These are phyloP conservation scores for Saussurea involucrata DNA, from an alignment of 129 eudicot genomes.

Conservation along the genomic window DNA sequence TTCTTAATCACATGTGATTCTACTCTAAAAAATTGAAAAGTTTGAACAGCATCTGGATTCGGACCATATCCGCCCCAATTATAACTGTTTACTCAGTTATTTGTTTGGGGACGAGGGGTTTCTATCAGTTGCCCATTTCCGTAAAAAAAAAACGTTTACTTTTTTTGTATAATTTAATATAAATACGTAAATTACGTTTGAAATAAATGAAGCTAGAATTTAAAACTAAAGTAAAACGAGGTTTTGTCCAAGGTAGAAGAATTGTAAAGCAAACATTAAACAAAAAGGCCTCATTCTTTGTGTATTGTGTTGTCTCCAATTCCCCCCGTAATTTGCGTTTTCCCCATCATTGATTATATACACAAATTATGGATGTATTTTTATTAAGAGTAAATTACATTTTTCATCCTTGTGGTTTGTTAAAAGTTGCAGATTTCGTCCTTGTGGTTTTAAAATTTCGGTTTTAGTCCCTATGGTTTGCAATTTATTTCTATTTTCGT, in stretches of 20 bases:
- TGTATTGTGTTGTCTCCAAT: background rate
- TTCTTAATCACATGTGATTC: background rate
- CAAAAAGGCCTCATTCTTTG: background rate
- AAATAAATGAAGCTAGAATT: background rate
- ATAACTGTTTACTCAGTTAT: background rate
- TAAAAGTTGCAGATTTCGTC: too few relatives aligned
- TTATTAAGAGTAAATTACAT: too few relatives aligned
- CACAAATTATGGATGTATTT: background rate
- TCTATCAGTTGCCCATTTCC: background rate
- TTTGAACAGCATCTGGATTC: background rate
- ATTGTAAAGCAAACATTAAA: background rate
- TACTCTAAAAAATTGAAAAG: too few relatives aligned
- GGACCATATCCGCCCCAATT: background rate
- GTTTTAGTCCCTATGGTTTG: too few relatives aligned
- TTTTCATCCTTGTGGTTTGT: too few relatives aligned
- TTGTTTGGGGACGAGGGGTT: background rate
- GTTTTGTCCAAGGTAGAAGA: background rate
- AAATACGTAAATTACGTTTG: background rate
- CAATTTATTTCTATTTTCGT: too few relatives aligned
- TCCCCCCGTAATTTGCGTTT: background rate
- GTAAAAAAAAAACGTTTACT: background rate
- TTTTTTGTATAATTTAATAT: background rate
- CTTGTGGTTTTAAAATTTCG: too few relatives aligned
- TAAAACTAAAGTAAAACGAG: background rate
- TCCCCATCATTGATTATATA: background rate